A percentile compares a stretch with the other conserved stretches of the same genome.
Evolutionary conservation across 768 basidiomycete genomes (phyloP).

Genomic region (Lanmaoa rubissima): DNA sequence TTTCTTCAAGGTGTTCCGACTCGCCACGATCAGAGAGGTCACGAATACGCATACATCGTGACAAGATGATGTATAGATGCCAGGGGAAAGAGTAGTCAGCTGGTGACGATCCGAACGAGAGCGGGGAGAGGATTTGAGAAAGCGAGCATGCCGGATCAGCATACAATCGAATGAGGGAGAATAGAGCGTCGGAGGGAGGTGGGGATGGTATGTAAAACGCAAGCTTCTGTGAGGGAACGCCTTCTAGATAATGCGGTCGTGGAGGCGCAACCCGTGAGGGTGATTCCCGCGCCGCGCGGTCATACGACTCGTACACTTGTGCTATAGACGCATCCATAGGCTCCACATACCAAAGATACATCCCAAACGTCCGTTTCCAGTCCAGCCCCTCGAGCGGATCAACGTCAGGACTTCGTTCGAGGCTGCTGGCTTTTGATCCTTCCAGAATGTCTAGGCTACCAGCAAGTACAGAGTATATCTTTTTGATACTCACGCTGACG

Average conservation of each 20-base stretch:
- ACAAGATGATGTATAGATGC: slow-evolving; percentile 89
- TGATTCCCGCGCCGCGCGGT: slow-evolving; percentile 38
- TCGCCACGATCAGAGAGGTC: slow-evolving; percentile 85
- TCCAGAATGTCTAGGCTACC: slow-evolving; percentile 66
- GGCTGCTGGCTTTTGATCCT: slow-evolving; percentile 50
- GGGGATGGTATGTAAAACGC: slow-evolving; percentile 44
- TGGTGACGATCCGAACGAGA: slow-evolving; percentile 72
- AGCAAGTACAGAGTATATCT: slow-evolving; percentile 79
- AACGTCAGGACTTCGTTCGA: slow-evolving; percentile 54
- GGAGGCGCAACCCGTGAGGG: slow-evolving; percentile 49
- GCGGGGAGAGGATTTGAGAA: slow-evolving; percentile 66
- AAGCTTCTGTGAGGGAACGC: slow-evolving; percentile 19
- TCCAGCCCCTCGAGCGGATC: slow-evolving; percentile 73
- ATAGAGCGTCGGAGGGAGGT: slow-evolving; percentile 70
- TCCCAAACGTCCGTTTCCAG: slow-evolving; percentile 92
- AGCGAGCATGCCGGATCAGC: slow-evolving; percentile 69
- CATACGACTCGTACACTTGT: slow-evolving; percentile 66
- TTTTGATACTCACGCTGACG: slow-evolving; percentile 65
- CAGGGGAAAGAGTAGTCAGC: slow-evolving; percentile 84
- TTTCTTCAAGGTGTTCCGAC: slow-evolving; percentile 35
- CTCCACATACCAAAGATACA: slow-evolving; percentile 87
- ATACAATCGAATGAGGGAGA: slow-evolving; percentile 75
- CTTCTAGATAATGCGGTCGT: slow-evolving; percentile 56
- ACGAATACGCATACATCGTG: slow-evolving; percentile 75
- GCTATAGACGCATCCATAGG: slow-evolving; percentile 68